These are phyloP conservation scores for Eucalyptus decipiens DNA, from an alignment of 345 rosid species.

Conservation along the genomic window DNA sequence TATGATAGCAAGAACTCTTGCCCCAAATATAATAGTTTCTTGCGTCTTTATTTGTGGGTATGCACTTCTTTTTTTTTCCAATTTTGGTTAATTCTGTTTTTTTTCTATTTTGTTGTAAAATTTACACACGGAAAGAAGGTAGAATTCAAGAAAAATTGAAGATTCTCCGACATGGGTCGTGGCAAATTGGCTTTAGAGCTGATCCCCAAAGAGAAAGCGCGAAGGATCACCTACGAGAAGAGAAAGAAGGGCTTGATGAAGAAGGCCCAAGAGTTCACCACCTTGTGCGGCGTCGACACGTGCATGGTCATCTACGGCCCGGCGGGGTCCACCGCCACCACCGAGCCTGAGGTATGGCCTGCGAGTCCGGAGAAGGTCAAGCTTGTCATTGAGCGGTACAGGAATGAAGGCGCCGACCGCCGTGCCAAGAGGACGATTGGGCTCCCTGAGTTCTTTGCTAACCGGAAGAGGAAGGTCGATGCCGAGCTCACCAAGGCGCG, in stretches of 20 bases:
- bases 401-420: not conserved
- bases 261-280: slow-evolving; percentile 15
- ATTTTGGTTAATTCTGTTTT: not conserved
- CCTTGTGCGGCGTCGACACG: slow-evolving; percentile 13
- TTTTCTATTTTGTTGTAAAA: not conserved
- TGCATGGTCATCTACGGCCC: slow-evolving; percentile 15
- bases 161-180: slow-evolving; percentile 10
- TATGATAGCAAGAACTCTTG: not conserved
- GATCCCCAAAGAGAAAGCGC: slow-evolving; percentile 13
- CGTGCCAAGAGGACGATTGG: not conserved
- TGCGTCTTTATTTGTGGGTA: not conserved
- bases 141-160: not conserved
- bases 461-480: slow-evolving; percentile 1
- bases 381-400: slow-evolving; percentile 1
- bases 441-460: not conserved
- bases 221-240: slow-evolving; percentile 8
- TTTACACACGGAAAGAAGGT: not conserved
- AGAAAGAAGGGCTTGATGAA: slow-evolving; percentile 19
- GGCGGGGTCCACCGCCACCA: not conserved
- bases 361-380: not conserved
- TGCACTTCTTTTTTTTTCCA: not conserved
- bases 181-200: slow-evolving; percentile 14
- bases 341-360: slow-evolving; percentile 8
- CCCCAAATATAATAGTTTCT: not conserved
- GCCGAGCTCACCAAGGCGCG: not conserved